Evolutionary conservation across 176 grass and related monocot genomes (phyloP), one percentile per base, ranked within the genome.

Genomic region (Rhynchospora tenuis): DNA sequence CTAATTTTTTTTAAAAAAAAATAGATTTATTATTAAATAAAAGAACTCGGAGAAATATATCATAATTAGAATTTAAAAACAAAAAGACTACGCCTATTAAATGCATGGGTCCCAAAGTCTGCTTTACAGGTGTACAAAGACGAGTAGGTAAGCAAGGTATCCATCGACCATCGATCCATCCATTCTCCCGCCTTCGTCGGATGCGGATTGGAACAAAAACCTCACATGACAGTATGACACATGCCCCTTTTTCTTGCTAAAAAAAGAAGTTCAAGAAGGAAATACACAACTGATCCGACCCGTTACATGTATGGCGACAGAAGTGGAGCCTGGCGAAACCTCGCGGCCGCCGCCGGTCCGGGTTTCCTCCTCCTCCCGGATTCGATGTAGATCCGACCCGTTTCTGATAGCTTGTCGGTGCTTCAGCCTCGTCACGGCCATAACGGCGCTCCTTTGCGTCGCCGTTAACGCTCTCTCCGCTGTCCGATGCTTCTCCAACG

Each of bases 401-500:
- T 71, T 98, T 42, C 89, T 98, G 72, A 61, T 98, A 78, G 84
- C 94, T 20, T 98, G 95, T 87, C 58, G 91, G 22, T 94, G 89
- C 95, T 98, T 98, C 88, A 85, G 89, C 75, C 63, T 98, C 79
- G 60, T 98, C 87, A 98, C 92, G 28, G 95, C 90, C 33, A 61
- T 89, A 78, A 86, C 64, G 42, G 91, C 95, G 59, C 31, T 89
- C 50, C 90, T 95, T 56, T 95, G 92, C 83, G 91, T 95, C 78
- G 89, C 83, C 74, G 92, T 93, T 65, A 98, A 98, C 82, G 87
- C 80, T 45, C 89, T 98, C 84, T 93, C 90, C 73, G 92, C 92
- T 47, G 67, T 91, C 8, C 91, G 67, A 26, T 91, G 86, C 62
- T 98, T 98, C 92, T 89, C 83, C 80, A 9, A 75, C 16, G 82